These are phyloP conservation scores for Akebia trifoliata DNA, from an alignment of 164 flowering plant species.

Conservation along the genomic window DNA sequence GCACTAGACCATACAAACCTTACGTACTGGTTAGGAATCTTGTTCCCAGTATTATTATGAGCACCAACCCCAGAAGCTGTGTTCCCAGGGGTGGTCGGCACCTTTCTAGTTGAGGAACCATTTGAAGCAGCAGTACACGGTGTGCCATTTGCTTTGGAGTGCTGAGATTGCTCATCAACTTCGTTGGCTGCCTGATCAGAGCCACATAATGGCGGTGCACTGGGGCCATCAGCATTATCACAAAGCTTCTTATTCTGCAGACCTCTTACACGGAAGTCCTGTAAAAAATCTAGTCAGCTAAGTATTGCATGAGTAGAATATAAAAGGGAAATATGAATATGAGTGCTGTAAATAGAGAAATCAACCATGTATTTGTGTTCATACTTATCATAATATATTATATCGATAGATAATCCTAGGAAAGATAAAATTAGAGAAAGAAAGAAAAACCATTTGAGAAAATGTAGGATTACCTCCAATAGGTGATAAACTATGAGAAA, in stretches of 20 bases:
- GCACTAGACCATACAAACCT: constrained; percentile 36
- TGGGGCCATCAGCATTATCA: constrained; percentile 58
- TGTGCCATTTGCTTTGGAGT: constrained; percentile 16
- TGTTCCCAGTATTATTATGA: constrained; percentile 19
- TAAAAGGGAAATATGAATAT: neutral
- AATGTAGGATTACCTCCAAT: too few species aligned
- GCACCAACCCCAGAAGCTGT: constrained; percentile 15
- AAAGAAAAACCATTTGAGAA: too few species aligned
- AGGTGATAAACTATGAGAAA: too few species aligned
- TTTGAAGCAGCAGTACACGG: constrained; percentile 15
- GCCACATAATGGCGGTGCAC: constrained; percentile 70
- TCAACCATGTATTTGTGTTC: too few species aligned
- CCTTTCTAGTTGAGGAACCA: constrained; percentile 12
- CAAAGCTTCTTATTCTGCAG: constrained; percentile 25
- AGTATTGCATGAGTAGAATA: constrained; percentile 2
- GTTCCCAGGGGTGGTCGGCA: constrained; percentile 7
- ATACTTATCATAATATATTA: too few species aligned
- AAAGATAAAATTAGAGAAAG: too few species aligned
- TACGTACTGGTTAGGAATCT: constrained; percentile 25
- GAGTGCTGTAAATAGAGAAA: too few species aligned
- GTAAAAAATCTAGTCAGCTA: constrained; percentile 11
- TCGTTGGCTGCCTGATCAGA: constrained; percentile 39
- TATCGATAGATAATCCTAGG: too few species aligned
- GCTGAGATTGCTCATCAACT: constrained; percentile 21
- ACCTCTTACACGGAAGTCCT: constrained; percentile 28